These are phyloP conservation scores for Agastache rugosa DNA, from an alignment of 257 asterid species.

Conservation along the genomic window DNA sequence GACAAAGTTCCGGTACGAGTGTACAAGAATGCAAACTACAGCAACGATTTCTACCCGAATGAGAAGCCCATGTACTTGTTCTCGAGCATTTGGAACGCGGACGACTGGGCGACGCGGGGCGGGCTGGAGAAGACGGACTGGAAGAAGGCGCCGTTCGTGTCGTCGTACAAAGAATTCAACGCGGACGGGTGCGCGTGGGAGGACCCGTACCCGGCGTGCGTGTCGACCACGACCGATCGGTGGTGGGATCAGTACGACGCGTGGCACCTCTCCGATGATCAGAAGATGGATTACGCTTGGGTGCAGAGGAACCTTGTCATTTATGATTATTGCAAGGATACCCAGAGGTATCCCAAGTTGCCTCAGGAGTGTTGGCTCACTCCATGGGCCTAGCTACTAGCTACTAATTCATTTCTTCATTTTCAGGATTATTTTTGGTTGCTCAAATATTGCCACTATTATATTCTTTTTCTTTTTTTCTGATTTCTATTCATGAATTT, in stretches of 20 bases:
- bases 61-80: constrained; percentile 88
- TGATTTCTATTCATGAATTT: constrained; percentile 7
- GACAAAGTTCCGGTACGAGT: constrained; percentile 80
- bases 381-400: constrained; percentile 64
- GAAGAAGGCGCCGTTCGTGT: constrained; percentile 85
- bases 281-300: constrained; percentile 83
- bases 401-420: constrained; percentile 14
- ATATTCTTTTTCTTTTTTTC: too few relatives aligned
- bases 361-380: constrained; percentile 89
- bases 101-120: constrained; percentile 97
- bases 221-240: constrained; percentile 69
- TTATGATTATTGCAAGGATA: constrained; percentile 85
- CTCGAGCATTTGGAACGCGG: constrained; percentile 98
- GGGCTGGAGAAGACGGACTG: constrained; percentile 96
- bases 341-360: constrained; percentile 54
- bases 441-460: too few relatives aligned
- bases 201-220: constrained; percentile 89
- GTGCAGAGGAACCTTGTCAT: constrained; percentile 86
- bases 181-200: constrained; percentile 88
- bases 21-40: constrained; percentile 88
- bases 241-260: constrained; percentile 97
- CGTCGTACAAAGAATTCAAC: constrained; percentile 75
- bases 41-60: constrained; percentile 84
- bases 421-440: too few relatives aligned
- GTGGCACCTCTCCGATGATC: constrained; percentile 71